A percentile compares a stretch with the other conserved stretches of the same genome.
phyloP scores from a whole-genome alignment of 345 rosid genomes.

The Populus simonii region DNA sequence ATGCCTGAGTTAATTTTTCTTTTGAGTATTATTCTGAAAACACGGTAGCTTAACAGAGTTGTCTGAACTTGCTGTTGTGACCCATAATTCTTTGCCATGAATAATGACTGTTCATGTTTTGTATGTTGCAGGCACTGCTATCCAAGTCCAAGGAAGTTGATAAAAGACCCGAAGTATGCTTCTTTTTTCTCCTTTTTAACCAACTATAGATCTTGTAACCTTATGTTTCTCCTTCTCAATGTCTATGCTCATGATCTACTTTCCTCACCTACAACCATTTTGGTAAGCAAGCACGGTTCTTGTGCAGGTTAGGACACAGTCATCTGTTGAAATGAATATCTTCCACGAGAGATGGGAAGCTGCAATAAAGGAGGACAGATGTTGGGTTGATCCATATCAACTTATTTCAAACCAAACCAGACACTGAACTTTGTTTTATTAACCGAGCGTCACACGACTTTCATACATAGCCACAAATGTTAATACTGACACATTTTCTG shows the following conservation, averaged over 20 bases:
- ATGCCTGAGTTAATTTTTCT: neutral
- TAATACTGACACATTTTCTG: neutral
- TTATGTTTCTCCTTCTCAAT: neutral
- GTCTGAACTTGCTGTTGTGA: neutral
- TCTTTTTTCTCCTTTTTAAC: neutral
- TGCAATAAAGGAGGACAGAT: slow-evolving; percentile 56
- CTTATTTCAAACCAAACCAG: slow-evolving; percentile 21
- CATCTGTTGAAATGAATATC: slow-evolving; percentile 65
- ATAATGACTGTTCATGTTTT: neutral
- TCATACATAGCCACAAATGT: neutral
- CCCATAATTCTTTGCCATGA: neutral
- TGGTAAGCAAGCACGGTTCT: neutral
- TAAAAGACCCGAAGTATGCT: slow-evolving; percentile 58
- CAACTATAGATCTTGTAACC: neutral
- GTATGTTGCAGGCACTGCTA: slow-evolving; percentile 40
- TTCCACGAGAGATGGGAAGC: slow-evolving; percentile 67
- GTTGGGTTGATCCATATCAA: slow-evolving; percentile 84
- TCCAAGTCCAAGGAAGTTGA: slow-evolving; percentile 40
- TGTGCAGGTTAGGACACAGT: slow-evolving; percentile 71
- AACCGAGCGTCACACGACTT: neutral
- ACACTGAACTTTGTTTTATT: slow-evolving; percentile 5
- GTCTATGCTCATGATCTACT: neutral
- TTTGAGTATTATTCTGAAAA: slow-evolving; percentile 10
- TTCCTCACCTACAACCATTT: neutral
- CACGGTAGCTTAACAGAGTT: neutral